Evolutionary conservation across 495 filamentous ascomycete species (phyloP).

Genomic region (Parathielavia appendiculata): DNA sequence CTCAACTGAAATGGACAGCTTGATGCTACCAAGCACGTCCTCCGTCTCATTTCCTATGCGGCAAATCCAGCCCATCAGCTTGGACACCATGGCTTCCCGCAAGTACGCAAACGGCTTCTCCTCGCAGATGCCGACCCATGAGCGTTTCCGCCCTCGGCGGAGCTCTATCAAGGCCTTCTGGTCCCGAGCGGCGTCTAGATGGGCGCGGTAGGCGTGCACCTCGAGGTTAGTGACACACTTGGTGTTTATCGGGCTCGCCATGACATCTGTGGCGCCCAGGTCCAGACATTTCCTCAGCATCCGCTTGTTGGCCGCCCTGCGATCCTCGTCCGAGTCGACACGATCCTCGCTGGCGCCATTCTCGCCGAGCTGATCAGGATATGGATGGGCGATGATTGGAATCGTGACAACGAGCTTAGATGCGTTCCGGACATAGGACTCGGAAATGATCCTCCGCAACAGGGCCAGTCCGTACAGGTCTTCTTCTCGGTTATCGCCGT

Average conservation of each 20-base stretch:
- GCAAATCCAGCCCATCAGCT: constrained; percentile 87
- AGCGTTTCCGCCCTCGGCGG: constrained; percentile 71
- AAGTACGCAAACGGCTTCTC: constrained; percentile 85
- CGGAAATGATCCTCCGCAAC: constrained; percentile 61
- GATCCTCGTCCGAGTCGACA: constrained; percentile 12
- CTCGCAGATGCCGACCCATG: constrained; percentile 87
- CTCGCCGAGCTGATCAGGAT: constrained; percentile 22
- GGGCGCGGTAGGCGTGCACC: constrained; percentile 75
- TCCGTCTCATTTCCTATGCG: constrained; percentile 52
- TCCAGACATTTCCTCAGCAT: constrained; percentile 66
- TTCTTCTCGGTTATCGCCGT: constrained; percentile 40
- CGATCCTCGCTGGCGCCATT: constrained; percentile 33
- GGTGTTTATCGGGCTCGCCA: constrained; percentile 67
- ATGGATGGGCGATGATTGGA: constrained; percentile 51
- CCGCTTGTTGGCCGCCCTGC: constrained; percentile 36
- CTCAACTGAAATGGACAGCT: constrained; percentile 48
- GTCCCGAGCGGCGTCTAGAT: constrained; percentile 63
- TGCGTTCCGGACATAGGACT: constrained; percentile 63
- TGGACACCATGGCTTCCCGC: constrained; percentile 80
- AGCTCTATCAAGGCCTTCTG: constrained; percentile 60
- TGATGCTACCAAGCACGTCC: constrained; percentile 37
- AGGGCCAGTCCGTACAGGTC: constrained; percentile 64
- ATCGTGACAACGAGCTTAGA: constrained; percentile 73
- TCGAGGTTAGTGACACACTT: constrained; percentile 66
- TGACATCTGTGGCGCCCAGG: constrained; percentile 77